Base-by-base conservation (phyloP, 768 basidiomycete species). In the Termitomyces sp. region DNA sequence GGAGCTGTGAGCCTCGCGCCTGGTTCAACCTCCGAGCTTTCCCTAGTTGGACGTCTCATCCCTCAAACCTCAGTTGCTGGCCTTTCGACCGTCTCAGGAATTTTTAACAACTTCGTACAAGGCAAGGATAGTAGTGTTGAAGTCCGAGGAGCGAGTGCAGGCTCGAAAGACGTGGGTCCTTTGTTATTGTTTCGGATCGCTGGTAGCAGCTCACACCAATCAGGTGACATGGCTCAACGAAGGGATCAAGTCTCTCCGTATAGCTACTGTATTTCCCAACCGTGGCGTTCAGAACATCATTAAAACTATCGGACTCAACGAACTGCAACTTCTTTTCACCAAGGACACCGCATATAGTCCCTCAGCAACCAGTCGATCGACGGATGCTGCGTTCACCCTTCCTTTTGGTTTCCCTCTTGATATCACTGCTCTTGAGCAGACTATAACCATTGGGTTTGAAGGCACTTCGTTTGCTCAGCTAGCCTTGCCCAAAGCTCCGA, bases 91-190 rank as follows among this genome's bases (percentile, higher is more conserved):
- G 82, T 90, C 7, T 89, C 87, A 0, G 66, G 71, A 11, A 75
- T 90, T 32, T 90, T 90, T 74, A 89, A 87, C 61, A 82, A 80
- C 49, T 90, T 87, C 65, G 77, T 90, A 0, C 84, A 86, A 37
- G 88, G 87, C 1, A 72, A 82, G 64, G 77, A 86, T 64, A 87
- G 82, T 59, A 67, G 78, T 56, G 77, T 89, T 19, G 65, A 72
- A 17, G 85, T 90, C 9, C 75, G 79, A 27, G 87, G 88, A 14
- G 75, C 78, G 32, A 77, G 78, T 55, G 85, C 84, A 4, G 83
- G 83, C 14, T 75, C 85, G 1, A 72, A 73, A 50, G 80, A 80
- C 59, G 87, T 88, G 63, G 47, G 78, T 64, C n/a, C 4, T 29
- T 29, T 12, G 25, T 6, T 12, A 40, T 27, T 25, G 37, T 59